phyloP scores from a whole-genome alignment of 441 rosid species.

The Omphalea diandra region DNA sequence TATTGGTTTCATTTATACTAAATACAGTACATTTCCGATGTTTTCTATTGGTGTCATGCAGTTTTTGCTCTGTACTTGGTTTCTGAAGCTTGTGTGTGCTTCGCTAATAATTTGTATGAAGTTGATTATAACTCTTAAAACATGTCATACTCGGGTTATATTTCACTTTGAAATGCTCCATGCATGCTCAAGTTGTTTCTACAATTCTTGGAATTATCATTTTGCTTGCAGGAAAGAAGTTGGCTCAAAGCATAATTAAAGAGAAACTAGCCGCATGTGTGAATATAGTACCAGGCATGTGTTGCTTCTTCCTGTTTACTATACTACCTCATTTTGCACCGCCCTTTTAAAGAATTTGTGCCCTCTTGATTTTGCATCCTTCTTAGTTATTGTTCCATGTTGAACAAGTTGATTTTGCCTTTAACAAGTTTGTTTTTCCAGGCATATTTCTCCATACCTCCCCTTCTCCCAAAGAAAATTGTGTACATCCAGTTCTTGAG shows the following conservation, averaged over 20 bases:
- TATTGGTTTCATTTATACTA: no score
- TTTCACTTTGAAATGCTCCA: neutral
- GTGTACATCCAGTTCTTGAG: neutral
- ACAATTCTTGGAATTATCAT: neutral
- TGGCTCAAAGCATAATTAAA: conserved; percentile 69
- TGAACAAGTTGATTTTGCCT: conserved; percentile 6
- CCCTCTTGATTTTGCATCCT: neutral
- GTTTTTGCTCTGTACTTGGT: neutral
- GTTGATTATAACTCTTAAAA: no score
- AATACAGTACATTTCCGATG: no score
- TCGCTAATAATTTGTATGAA: neutral
- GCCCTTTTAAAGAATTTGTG: neutral
- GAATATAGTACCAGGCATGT: conserved; percentile 66
- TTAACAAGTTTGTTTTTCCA: neutral
- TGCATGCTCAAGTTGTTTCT: neutral
- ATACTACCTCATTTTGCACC: neutral
- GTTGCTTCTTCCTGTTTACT: neutral
- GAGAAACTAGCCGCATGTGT: conserved; percentile 89
- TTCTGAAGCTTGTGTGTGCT: neutral
- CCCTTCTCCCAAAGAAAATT: no score
- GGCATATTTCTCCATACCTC: neutral
- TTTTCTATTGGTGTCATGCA: no score
- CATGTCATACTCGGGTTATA: neutral
- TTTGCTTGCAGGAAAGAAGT: conserved; percentile 53
- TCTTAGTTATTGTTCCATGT: neutral